phyloP scores from a whole-genome alignment of 768 basidiomycete genomes.

The Boletus tomentosulus region DNA sequence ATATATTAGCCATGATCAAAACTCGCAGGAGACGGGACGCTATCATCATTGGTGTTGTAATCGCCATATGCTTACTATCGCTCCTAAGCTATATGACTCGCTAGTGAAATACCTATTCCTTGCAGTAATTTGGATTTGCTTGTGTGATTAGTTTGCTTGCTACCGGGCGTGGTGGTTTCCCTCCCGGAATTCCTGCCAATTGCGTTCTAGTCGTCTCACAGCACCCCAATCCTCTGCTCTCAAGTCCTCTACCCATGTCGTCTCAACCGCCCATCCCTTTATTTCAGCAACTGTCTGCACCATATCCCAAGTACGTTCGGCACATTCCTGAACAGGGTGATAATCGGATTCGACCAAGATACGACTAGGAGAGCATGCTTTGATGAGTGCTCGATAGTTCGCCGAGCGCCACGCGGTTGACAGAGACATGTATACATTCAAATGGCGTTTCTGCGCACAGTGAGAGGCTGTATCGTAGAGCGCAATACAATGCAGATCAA shows the following conservation, averaged over 20 bases:
- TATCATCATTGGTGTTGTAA: constrained; percentile 82
- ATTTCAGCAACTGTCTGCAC: constrained; percentile 64
- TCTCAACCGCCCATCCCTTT: constrained; percentile 76
- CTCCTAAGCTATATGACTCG: constrained; percentile 47
- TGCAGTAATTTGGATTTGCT: constrained; percentile 1
- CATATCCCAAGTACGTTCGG: constrained; percentile 73
- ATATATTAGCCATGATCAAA: constrained; percentile 87
- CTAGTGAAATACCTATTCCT: constrained; percentile 13
- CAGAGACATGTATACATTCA: constrained; percentile 82
- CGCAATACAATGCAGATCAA: constrained; percentile 3
- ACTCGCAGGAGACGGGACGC: constrained; percentile 85
- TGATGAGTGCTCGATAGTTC: constrained; percentile 60
- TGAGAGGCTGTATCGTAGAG: constrained; percentile 6
- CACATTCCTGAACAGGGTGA: constrained; percentile 56
- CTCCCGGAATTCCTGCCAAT: constrained; percentile 61
- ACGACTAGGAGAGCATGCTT: constrained; percentile 56
- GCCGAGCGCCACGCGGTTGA: constrained; percentile 71
- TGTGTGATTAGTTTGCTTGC: background rate
- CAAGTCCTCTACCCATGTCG: constrained; percentile 43
- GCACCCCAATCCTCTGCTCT: constrained; percentile 50
- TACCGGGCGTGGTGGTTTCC: constrained; percentile 37
- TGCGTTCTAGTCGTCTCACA: constrained; percentile 61
- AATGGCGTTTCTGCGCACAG: constrained; percentile 52
- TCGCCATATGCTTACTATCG: constrained; percentile 75
- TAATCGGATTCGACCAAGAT: constrained; percentile 88